Base-by-base conservation (phyloP, 176 grass and related monocot species). In the Oryza glaberrima region DNA sequence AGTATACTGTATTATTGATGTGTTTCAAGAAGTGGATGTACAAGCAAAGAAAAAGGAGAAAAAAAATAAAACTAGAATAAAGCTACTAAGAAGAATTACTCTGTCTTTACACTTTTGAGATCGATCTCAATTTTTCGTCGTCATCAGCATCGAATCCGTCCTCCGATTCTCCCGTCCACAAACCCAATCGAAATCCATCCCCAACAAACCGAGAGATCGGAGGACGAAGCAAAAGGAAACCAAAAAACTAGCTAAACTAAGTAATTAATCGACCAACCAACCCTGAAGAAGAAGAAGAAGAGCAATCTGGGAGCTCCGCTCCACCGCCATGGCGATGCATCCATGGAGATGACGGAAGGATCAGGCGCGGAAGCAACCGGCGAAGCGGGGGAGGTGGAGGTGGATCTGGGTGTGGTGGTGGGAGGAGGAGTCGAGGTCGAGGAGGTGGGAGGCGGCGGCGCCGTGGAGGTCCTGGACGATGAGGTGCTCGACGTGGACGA, bases 331-430 rank as follows among this genome's bases (percentile, higher is more conserved):
- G 36, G 36, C 36, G 35, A 26, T 26, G 4, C 35, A 81, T 36
- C 23, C 11, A 46, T 2, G 1, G 35, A 83, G 5, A 77, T 4
- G 20, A 54, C 7, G 4, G 32, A 75, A 1, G 0, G 36, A n/a
- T 91, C 88, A 95, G 12, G 91, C 96, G 56, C 91, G 83, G 81
- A 98, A 94, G 83, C 93, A 98, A 0, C 81, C 87, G 17, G 76
- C 89, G 52, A 98, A 86, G 23, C 88, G 92, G 60, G 86, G 95
- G 25, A 90, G 80, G 63, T 93, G 95, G 45, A 79, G 74, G 73
- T 84, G 86, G n/a, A 64, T 17, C 36, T 77, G 75, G 22, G 9
- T 11, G 64, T 15, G 20, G 81, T 83, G 40, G 6, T 13, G 6
- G 54, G 4, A 35, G 3, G 76, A 45, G 3, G 76, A 69, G 43